These are phyloP conservation scores for Akanthomyces dipterigenus DNA, from an alignment of 2,329 filamentous ascomycete species.

Conservation along the genomic window DNA sequence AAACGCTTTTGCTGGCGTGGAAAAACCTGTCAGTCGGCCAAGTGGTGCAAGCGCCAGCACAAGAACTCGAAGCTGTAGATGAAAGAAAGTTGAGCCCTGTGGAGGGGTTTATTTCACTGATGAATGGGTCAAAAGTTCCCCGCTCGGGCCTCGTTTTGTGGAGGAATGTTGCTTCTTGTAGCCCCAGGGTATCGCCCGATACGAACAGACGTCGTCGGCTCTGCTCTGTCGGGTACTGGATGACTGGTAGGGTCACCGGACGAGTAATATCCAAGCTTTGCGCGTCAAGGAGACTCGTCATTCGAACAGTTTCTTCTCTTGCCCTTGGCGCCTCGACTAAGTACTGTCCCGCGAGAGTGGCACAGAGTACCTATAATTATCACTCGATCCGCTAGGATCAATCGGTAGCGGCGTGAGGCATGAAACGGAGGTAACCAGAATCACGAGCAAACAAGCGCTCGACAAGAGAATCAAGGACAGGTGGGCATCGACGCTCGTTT, in stretches of 20 bases:
- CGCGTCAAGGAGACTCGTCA: neutral
- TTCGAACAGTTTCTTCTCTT: neutral
- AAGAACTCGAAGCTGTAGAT: neutral
- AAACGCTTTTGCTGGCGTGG: neutral
- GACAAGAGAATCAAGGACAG: neutral
- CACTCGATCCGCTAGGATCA: neutral
- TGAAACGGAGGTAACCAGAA: neutral
- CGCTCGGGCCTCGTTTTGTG: slow-evolving; percentile 12
- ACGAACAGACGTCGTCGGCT: neutral
- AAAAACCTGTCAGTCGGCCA: neutral
- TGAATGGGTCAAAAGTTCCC: slow-evolving; percentile 8
- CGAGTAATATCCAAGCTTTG: neutral
- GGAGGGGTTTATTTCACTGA: slow-evolving; percentile 8
- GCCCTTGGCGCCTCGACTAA: neutral
- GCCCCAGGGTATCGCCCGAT: slow-evolving; percentile 1
- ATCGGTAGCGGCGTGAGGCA: neutral
- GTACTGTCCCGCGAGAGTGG: neutral
- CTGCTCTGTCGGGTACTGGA: neutral
- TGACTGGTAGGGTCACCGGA: neutral
- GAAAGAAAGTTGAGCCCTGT: slow-evolving; percentile 2
- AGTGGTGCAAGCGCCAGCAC: slow-evolving; percentile 4
- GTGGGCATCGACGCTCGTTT: neutral
- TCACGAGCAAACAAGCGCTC: neutral
- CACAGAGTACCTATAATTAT: neutral
- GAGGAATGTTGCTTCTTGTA: neutral